These are phyloP conservation scores for Hemisphaericaspora lyxosophila DNA, from an alignment of 1,139 yeast species.

Conservation along the genomic window DNA sequence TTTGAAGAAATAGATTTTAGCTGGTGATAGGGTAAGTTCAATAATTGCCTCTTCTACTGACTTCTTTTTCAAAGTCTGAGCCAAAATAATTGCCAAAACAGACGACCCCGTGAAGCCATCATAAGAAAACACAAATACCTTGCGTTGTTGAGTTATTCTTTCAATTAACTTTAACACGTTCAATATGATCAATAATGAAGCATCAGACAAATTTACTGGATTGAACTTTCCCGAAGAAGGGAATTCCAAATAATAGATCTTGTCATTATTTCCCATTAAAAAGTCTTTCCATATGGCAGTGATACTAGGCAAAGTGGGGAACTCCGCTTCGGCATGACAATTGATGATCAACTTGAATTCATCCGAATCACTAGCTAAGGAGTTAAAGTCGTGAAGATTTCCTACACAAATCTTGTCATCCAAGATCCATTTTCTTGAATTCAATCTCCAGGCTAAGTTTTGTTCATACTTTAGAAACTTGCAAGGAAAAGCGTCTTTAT, in stretches of 20 bases:
- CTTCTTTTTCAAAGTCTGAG: slow-evolving; percentile 21
- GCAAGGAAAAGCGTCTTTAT: slow-evolving; percentile 12
- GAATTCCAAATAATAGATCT: slow-evolving; percentile 32
- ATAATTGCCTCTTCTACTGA: slow-evolving; percentile 27
- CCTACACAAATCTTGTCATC: slow-evolving; percentile 32
- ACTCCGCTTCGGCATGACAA: slow-evolving; percentile 35
- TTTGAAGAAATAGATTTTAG: slow-evolving; percentile 34
- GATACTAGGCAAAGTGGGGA: slow-evolving; percentile 25
- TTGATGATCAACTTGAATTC: slow-evolving; percentile 34
- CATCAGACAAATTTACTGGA: slow-evolving; percentile 22
- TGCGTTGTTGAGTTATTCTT: slow-evolving; percentile 21
- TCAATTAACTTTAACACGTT: slow-evolving; percentile 34
- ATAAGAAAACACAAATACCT: slow-evolving; percentile 33
- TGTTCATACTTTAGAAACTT: slow-evolving; percentile 36
- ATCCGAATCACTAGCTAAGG: slow-evolving; percentile 15
- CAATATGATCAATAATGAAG: slow-evolving; percentile 29
- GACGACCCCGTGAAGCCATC: slow-evolving; percentile 46
- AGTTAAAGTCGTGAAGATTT: slow-evolving; percentile 33
- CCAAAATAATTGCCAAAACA: slow-evolving; percentile 28
- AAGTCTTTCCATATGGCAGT: slow-evolving; percentile 14
- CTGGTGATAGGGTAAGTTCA: slow-evolving; percentile 14
- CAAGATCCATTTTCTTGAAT: slow-evolving; percentile 32
- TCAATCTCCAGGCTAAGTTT: slow-evolving; percentile 36
- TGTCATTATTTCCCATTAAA: slow-evolving; percentile 6
- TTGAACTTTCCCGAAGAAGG: slow-evolving; percentile 33